Conservation (phyloP, 2,329 filamentous ascomycete genomes). For the Paraphoma sp. region DNA sequence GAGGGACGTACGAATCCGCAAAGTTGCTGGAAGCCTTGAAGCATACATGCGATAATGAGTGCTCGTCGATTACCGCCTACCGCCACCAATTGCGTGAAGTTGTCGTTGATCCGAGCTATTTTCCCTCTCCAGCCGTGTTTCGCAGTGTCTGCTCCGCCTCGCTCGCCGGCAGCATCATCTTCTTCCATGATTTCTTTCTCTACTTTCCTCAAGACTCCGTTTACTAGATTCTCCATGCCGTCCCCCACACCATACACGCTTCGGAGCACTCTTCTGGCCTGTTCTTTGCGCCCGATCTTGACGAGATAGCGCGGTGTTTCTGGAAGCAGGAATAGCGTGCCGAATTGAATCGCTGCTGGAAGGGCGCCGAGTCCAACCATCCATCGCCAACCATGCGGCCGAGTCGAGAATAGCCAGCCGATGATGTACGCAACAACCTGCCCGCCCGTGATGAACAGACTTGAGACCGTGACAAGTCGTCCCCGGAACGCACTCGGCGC, state of each 20-base stretch:
- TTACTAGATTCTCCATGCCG: slow-evolving; percentile 55
- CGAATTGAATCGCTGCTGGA: slow-evolving; percentile 75
- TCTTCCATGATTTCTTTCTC: slow-evolving; percentile 78
- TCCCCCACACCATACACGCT: slow-evolving; percentile 64
- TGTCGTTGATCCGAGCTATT: slow-evolving; percentile 60
- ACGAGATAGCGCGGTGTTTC: slow-evolving; percentile 92
- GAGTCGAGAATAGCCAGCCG: slow-evolving; percentile 74
- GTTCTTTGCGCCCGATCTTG: slow-evolving; percentile 65
- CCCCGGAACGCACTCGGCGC: slow-evolving; percentile 79
- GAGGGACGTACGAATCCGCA: slow-evolving; percentile 62
- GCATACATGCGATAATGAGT: slow-evolving; percentile 80
- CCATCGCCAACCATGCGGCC: slow-evolving; percentile 76
- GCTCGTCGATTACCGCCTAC: slow-evolving; percentile 70
- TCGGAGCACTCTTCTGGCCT: slow-evolving; percentile 69
- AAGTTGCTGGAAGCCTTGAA: slow-evolving; percentile 87
- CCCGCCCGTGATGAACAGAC: slow-evolving; percentile 83
- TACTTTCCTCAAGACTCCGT: slow-evolving; percentile 71
- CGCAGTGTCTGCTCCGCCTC: slow-evolving; percentile 40
- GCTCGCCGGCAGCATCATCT: slow-evolving; percentile 55
- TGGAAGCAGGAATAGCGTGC: slow-evolving; percentile 74
- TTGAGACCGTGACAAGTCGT: slow-evolving; percentile 79
- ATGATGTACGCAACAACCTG: slow-evolving; percentile 88
- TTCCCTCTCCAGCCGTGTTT: slow-evolving; percentile 36
- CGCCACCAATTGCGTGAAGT: slow-evolving; percentile 57
- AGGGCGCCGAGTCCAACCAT: slow-evolving; percentile 86